A percentile compares a stretch with the other conserved stretches of the same genome.
Evolutionary conservation across 148 eudicot genomes (phyloP).

Genomic region (Camellia lanceoleosa): DNA sequence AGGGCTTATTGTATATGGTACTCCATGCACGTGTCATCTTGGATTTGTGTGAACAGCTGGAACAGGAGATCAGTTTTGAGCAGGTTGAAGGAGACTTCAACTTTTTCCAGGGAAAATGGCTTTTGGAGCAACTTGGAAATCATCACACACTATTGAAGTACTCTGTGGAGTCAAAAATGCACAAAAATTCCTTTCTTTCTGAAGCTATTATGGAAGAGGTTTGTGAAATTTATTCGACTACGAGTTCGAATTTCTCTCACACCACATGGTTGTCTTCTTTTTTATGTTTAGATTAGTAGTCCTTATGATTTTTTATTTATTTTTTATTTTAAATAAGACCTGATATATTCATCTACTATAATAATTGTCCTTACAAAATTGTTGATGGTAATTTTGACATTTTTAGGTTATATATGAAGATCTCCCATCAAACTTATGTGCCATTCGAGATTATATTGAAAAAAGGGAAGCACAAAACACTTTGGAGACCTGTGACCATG

Average conservation of each 20-base stretch:
- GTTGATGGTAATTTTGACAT: background rate
- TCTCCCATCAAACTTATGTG: slow-evolving; percentile 95
- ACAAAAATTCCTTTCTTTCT: slow-evolving; percentile 70
- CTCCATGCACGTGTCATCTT: slow-evolving; percentile 92
- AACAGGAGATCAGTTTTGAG: slow-evolving; percentile 81
- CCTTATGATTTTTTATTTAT: background rate
- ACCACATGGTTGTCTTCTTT: background rate
- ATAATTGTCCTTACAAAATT: no score
- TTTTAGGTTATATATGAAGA: slow-evolving; percentile 90
- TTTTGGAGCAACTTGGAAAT: slow-evolving; percentile 86
- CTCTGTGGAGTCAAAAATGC: slow-evolving; percentile 95
- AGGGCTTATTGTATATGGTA: slow-evolving; percentile 91
- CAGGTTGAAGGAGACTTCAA: slow-evolving; percentile 98
- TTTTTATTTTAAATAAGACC: no score
- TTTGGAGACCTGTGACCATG: slow-evolving; percentile 22
- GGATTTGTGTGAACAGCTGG: slow-evolving; percentile 80
- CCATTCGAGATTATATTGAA: slow-evolving; percentile 83
- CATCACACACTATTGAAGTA: slow-evolving; percentile 90
- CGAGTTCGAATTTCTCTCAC: background rate
- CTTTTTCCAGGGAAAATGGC: slow-evolving; percentile 88
- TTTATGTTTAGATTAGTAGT: background rate
- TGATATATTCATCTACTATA: background rate
- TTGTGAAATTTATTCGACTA: slow-evolving; percentile 8
- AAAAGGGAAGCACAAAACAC: slow-evolving; percentile 37
- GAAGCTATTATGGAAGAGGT: slow-evolving; percentile 99